phyloP scores from a whole-genome alignment of 208 protist species.

The Leishmania martiniquensis region DNA sequence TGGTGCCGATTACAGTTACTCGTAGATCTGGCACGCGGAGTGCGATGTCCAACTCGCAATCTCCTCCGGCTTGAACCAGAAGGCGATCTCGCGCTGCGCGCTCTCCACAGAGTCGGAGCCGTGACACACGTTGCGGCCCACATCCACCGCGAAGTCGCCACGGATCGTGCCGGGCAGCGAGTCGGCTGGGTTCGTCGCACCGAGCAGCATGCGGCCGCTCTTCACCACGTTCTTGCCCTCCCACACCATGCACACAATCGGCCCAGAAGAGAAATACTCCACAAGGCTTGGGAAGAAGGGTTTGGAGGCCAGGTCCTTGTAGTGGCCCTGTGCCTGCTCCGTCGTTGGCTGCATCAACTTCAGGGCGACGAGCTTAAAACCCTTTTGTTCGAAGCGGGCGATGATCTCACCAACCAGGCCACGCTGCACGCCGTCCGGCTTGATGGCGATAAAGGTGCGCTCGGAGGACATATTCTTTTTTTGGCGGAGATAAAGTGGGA shows the following conservation, averaged over 20 bases:
- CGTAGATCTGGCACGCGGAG: slow-evolving; percentile 86
- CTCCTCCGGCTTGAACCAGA: slow-evolving; percentile 97
- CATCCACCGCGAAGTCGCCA: slow-evolving; percentile 95
- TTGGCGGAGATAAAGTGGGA: slow-evolving; percentile 2
- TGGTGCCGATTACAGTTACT: slow-evolving; percentile 42
- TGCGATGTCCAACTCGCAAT: slow-evolving; percentile 82
- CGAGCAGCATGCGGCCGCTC: slow-evolving; percentile 94
- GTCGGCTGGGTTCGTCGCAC: slow-evolving; percentile 95
- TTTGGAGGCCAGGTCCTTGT: slow-evolving; percentile 88
- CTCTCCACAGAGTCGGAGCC: slow-evolving; percentile 95
- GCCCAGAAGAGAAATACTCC: slow-evolving; percentile 96
- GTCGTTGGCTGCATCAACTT: slow-evolving; percentile 90
- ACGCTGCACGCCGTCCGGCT: slow-evolving; percentile 96
- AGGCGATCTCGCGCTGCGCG: slow-evolving; percentile 95
- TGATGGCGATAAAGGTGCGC: slow-evolving; percentile 96
- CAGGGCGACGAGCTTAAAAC: slow-evolving; percentile 96
- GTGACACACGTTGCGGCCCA: slow-evolving; percentile 98
- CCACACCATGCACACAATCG: slow-evolving; percentile 98
- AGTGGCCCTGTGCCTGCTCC: slow-evolving; percentile 90
- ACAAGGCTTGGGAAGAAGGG: slow-evolving; percentile 96
- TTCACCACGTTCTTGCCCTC: slow-evolving; percentile 97
- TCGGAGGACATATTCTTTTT: slow-evolving; percentile 70
- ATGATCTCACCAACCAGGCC: slow-evolving; percentile 96
- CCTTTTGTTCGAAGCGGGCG: slow-evolving; percentile 95
- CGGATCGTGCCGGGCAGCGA: slow-evolving; percentile 96